phyloP scores from a whole-genome alignment of 2,329 filamentous ascomycete genomes.

The Chlorencoelia australis region DNA sequence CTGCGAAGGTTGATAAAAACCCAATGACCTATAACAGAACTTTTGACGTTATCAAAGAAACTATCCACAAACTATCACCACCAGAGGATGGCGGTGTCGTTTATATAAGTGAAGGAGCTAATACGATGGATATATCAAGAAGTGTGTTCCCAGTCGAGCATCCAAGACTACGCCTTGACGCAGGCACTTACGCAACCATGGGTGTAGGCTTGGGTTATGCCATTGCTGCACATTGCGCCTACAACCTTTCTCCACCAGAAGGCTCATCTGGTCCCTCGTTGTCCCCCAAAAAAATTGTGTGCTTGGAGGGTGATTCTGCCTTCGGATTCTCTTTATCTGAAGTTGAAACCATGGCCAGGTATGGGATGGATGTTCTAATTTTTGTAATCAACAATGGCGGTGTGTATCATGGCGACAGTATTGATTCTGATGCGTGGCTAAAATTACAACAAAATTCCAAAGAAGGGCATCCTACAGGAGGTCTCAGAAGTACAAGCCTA shows the following conservation, averaged over 20 bases:
- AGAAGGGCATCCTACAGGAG: slow-evolving; percentile 21
- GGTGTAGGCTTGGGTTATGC: slow-evolving; percentile 47
- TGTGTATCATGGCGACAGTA: slow-evolving; percentile 36
- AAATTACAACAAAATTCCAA: slow-evolving; percentile 32
- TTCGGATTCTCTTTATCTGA: slow-evolving; percentile 46
- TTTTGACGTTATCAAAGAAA: slow-evolving; percentile 41
- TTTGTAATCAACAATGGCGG: slow-evolving; percentile 47
- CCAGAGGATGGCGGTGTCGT: slow-evolving; percentile 38
- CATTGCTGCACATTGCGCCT: slow-evolving; percentile 45
- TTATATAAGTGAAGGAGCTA: slow-evolving; percentile 48
- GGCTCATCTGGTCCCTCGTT: slow-evolving; percentile 21
- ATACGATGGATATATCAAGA: slow-evolving; percentile 51
- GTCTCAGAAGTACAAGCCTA: slow-evolving; percentile 39
- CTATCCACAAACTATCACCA: slow-evolving; percentile 36
- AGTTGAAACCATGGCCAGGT: slow-evolving; percentile 45
- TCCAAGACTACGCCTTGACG: slow-evolving; percentile 45
- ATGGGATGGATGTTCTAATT: slow-evolving; percentile 43
- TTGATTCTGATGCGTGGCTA: slow-evolving; percentile 33
- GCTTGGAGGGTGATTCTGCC: slow-evolving; percentile 45
- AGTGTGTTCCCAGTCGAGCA: slow-evolving; percentile 42
- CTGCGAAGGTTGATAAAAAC: slow-evolving; percentile 30
- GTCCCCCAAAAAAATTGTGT: slow-evolving; percentile 40
- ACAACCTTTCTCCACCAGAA: slow-evolving; percentile 35
- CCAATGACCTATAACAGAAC: slow-evolving; percentile 41
- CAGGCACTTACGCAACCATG: slow-evolving; percentile 50